phyloP scores from a whole-genome alignment of 2,329 filamentous ascomycete genomes.

The Penicillium sp. region DNA sequence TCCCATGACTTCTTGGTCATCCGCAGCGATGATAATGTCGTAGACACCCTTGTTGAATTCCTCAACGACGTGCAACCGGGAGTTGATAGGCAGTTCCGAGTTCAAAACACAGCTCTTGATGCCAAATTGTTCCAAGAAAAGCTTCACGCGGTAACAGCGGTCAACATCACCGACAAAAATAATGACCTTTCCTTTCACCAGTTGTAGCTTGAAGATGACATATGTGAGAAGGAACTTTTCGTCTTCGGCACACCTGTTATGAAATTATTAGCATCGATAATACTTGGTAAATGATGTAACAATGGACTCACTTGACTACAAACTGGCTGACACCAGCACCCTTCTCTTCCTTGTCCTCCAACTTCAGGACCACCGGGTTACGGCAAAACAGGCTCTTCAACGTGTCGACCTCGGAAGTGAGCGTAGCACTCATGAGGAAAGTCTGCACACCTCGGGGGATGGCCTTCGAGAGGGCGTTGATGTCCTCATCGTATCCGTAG shows the following conservation, averaged over 20 bases:
- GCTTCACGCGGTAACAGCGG: conserved; percentile 83
- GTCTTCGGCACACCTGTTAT: conserved; percentile 76
- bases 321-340: conserved; percentile 80
- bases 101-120: conserved; percentile 92
- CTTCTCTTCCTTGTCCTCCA: conserved; percentile 78
- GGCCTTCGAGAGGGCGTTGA: conserved; percentile 72
- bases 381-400: conserved; percentile 83
- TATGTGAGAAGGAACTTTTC: conserved; percentile 94
- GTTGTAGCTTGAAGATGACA: conserved; percentile 89
- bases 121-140: conserved; percentile 95
- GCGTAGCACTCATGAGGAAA: conserved; percentile 88
- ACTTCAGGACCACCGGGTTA: conserved; percentile 73
- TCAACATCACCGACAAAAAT: conserved; percentile 85
- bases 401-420: conserved; percentile 82
- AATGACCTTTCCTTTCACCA: conserved; percentile 89
- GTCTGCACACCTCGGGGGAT: conserved; percentile 86
- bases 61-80: conserved; percentile 87
- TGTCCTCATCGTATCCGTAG: conserved; percentile 90
- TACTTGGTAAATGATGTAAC: too few species aligned
- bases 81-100: conserved; percentile 90
- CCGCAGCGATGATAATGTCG: conserved; percentile 95
- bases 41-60: conserved; percentile 97
- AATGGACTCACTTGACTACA: conserved; percentile 65
- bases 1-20: conserved; percentile 82
- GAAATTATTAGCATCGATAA: conserved; percentile 10